Evolutionary conservation across 352 stramenopile species (phyloP), one percentile per base, ranked within the genome.

Genomic region (Aphanomyces invadans): DNA sequence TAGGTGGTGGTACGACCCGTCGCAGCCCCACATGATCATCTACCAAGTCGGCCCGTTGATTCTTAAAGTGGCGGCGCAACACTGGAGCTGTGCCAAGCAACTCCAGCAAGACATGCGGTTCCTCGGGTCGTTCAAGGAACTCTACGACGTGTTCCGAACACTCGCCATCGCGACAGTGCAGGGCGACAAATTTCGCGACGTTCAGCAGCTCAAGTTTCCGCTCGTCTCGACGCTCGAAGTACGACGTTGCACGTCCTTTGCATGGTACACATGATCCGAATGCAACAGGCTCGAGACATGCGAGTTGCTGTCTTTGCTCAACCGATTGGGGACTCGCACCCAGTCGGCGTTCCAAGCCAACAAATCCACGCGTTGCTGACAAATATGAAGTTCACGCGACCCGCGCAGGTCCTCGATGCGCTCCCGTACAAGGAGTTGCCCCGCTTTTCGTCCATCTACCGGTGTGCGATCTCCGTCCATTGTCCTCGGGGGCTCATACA

Each of bases 171-270:
- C 60, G 11, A 39, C 60, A 36, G 38, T 49, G 12, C 38, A 57
- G n/a, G 60, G 60, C 29, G 60, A 67, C 31, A 67, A 67, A 26
- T 33, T 46, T 19, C 15, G 42, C 10, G 60, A 67, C 42, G 60
- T 67, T 31, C 38, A 49, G 17, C 60, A 67, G 21, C 48, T 67
- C 42, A 67, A 67, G 60, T 67, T 67, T 59, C 60, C 60, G 2
- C 60, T 67, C 32, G 33, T 51, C 17, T 21, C 60, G 17, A 67
- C 38, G 3, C 48, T 67, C 15, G 60, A 67, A 32, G 60, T 67
- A 36, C 15, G 3, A n/a, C n/a, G n/a, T n/a, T n/a, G n/a, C n/a
- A n/a, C n/a, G n/a, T 51, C 15, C 31, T 5, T 11, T 56, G 19
- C 9, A 28, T 21, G 19, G 11, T 39, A 32, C 26, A 12, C 1